Evolutionary conservation across 306 rosid species (phyloP).

Genomic region (Begonia peltatifolia): DNA sequence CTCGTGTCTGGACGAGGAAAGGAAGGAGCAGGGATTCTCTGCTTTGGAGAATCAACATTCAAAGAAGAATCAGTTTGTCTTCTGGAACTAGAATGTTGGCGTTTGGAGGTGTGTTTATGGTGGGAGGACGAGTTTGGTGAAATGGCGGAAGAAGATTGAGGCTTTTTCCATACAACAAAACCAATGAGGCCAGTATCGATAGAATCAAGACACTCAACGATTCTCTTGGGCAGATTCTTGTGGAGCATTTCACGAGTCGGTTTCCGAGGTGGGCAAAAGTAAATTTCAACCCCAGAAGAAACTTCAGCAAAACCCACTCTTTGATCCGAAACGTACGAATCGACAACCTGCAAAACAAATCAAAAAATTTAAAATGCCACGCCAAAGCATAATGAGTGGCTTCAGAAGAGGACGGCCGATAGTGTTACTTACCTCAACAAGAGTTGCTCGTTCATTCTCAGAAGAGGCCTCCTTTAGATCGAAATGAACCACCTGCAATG

Average conservation of each 20-base stretch:
- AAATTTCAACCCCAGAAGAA: constrained; percentile 55
- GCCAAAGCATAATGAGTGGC: not conserved
- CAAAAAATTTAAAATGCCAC: not conserved
- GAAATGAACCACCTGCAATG: constrained; percentile 56
- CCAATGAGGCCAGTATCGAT: constrained; percentile 83
- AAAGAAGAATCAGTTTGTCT: constrained; percentile 42
- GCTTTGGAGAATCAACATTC: constrained; percentile 23
- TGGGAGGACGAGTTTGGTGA: constrained; percentile 63
- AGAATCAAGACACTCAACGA: constrained; percentile 51
- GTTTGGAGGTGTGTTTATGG: constrained; percentile 59
- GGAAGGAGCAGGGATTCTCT: constrained; percentile 12
- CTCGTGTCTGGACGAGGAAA: constrained; percentile 7
- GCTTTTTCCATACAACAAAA: constrained; percentile 80
- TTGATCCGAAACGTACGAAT: constrained; percentile 53
- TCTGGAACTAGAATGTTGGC: constrained; percentile 36
- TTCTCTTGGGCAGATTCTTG: constrained; percentile 52
- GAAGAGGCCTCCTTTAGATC: constrained; percentile 32
- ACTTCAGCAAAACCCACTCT: constrained; percentile 88
- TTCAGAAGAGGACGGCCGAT: not conserved
- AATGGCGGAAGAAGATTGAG: constrained; percentile 19
- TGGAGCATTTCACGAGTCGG: constrained; percentile 62
- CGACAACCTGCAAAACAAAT: constrained; percentile 38
- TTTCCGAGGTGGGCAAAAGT: constrained; percentile 72
- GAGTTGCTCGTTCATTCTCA: constrained; percentile 22
- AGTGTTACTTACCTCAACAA: constrained; percentile 43